Percentiles rank a stretch among this genome's conserved stretches.
Evolutionary conservation across 306 rosid genomes (phyloP).

Genomic region (Quercus robur): DNA sequence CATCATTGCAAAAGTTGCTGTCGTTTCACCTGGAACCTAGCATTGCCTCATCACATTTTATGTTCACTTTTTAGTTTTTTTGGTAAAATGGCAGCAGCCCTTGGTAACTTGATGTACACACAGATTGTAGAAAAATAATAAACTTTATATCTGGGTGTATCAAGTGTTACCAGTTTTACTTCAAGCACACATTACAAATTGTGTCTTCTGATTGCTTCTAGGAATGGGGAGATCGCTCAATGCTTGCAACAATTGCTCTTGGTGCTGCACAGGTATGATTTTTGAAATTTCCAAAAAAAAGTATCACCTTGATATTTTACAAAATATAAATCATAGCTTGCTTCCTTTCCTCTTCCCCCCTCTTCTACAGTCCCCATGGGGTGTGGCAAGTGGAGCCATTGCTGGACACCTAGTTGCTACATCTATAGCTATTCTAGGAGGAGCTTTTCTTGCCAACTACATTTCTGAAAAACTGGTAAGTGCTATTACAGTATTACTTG

Average conservation of each 20-base stretch:
- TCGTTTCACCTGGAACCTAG: background rate
- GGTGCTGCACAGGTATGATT: conserved; percentile 89
- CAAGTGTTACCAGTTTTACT: conserved; percentile 1
- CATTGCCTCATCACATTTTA: background rate
- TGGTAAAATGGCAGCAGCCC: background rate
- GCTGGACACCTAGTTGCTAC: conserved; percentile 88
- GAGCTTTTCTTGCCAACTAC: conserved; percentile 89
- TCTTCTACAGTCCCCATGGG: conserved; percentile 84
- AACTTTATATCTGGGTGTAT: background rate
- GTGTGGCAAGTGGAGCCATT: conserved; percentile 93
- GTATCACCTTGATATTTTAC: background rate
- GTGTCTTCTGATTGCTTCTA: conserved; percentile 33
- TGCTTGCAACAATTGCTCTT: conserved; percentile 98
- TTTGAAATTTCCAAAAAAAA: conserved; percentile 8
- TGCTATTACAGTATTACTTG: conserved; percentile 10
- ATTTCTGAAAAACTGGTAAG: conserved; percentile 94
- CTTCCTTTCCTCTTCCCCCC: conserved; percentile 7
- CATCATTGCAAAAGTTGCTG: background rate
- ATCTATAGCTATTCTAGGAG: conserved; percentile 74
- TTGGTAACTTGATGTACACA: background rate
- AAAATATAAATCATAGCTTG: background rate
- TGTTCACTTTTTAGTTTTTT: background rate
- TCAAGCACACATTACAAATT: conserved; percentile 12
- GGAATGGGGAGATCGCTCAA: conserved; percentile 99
- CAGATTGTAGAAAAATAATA: background rate